Evolutionary conservation across 139 green algal genomes (phyloP).

Genomic region (Auxenochlorella protothecoides): DNA sequence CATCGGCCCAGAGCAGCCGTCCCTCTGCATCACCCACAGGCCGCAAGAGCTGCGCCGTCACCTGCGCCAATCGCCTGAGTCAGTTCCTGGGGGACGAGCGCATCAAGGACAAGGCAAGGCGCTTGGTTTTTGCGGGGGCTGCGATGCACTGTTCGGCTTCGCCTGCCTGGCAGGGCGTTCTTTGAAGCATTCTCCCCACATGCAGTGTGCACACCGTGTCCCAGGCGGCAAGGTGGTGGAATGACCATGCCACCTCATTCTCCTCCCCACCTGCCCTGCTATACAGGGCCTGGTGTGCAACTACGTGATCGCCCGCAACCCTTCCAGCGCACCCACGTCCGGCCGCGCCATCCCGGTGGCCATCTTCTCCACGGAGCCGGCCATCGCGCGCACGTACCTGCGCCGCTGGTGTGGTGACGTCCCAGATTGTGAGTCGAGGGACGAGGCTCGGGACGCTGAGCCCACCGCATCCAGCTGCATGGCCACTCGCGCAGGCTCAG

Average conservation of each 20-base stretch:
- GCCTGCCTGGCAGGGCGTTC: no score
- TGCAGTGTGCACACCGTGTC: no score
- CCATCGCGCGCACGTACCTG: constrained; percentile 76
- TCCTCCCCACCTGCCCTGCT: not conserved
- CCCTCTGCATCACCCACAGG: constrained; percentile 17
- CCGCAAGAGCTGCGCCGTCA: constrained; percentile 85
- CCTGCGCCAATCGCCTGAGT: constrained; percentile 72
- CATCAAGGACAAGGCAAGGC: constrained; percentile 84
- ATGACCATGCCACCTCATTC: not conserved
- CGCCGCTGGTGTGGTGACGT: constrained; percentile 73
- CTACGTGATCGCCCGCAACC: constrained; percentile 41
- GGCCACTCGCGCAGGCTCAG: not conserved
- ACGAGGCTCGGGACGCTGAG: not conserved
- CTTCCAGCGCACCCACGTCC: constrained; percentile 51
- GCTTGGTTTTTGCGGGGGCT: not conserved
- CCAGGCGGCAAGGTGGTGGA: no score
- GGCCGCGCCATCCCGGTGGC: constrained; percentile 85
- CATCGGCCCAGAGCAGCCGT: no score
- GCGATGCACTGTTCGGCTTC: not conserved
- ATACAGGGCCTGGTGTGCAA: constrained; percentile 41
- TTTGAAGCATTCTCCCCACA: no score
- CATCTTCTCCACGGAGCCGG: constrained; percentile 83
- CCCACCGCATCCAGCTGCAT: not conserved
- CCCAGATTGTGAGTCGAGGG: not conserved
- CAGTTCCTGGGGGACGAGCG: constrained; percentile 86